These are phyloP conservation scores for Fusarium sp. DNA, from an alignment of 2,329 filamentous ascomycete genomes.

Conservation along the genomic window DNA sequence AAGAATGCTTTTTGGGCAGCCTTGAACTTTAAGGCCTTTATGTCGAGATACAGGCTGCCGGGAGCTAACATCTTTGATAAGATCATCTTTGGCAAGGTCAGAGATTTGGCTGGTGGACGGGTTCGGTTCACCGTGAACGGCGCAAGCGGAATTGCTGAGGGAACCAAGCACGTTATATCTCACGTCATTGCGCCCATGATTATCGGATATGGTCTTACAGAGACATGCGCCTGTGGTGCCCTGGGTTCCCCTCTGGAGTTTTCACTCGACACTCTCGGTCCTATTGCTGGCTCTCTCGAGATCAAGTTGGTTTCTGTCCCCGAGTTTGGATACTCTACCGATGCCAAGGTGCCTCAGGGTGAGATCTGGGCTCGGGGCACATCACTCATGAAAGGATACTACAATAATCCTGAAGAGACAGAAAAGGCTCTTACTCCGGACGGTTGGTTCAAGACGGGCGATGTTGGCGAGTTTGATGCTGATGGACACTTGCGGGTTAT, in stretches of 20 bases:
- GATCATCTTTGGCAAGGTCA: constrained; percentile 90
- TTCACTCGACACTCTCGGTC: constrained; percentile 79
- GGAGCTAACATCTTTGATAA: constrained; percentile 79
- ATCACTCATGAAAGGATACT: constrained; percentile 81
- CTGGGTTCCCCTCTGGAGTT: constrained; percentile 85
- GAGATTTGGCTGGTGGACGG: constrained; percentile 85
- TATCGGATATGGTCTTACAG: constrained; percentile 90
- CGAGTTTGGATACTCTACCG: constrained; percentile 83
- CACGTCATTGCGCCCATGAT: constrained; percentile 95
- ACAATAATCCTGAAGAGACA: constrained; percentile 86
- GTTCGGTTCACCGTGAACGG: constrained; percentile 93
- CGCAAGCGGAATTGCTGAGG: constrained; percentile 88
- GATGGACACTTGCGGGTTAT: constrained; percentile 86
- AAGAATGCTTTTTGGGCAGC: constrained; percentile 82
- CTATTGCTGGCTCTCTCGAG: constrained; percentile 80
- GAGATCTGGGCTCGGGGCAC: constrained; percentile 89
- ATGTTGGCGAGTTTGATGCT: constrained; percentile 88
- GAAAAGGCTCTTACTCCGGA: constrained; percentile 79
- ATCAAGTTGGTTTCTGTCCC: constrained; percentile 90
- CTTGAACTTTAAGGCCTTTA: constrained; percentile 66
- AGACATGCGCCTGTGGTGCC: constrained; percentile 85
- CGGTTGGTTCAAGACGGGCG: constrained; percentile 96
- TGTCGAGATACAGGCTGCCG: constrained; percentile 69
- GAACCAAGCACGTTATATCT: constrained; percentile 90
- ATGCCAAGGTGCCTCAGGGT: constrained; percentile 82